These are phyloP conservation scores for Cryphonectria carpinicola DNA, from an alignment of 2,329 filamentous ascomycete species.

Conservation along the genomic window DNA sequence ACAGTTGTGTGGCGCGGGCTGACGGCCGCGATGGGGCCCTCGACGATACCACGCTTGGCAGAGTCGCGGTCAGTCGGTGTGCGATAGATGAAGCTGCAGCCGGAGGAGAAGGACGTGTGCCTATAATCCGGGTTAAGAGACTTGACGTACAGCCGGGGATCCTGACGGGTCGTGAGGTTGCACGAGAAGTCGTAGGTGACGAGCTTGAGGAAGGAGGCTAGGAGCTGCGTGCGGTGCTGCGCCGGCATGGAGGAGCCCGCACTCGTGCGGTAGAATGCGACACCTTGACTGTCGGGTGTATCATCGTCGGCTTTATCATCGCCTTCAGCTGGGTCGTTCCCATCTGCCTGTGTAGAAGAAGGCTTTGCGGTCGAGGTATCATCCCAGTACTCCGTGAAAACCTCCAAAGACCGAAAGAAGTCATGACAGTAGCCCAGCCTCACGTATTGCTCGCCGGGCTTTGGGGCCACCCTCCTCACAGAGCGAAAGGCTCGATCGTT, in stretches of 20 bases:
- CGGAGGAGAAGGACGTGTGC: constrained; percentile 61
- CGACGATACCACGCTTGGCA: constrained; percentile 61
- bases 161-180: constrained; percentile 60
- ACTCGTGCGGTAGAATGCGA: constrained; percentile 49
- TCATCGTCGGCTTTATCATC: constrained; percentile 26
- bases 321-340: constrained; percentile 30
- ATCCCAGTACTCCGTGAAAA: constrained; percentile 64
- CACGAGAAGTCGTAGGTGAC: constrained; percentile 70
- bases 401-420: constrained; percentile 66
- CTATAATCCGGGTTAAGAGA: constrained; percentile 40
- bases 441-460: constrained; percentile 55
- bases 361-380: constrained; percentile 53
- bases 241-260: constrained; percentile 60
- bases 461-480: constrained; percentile 60
- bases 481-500: constrained; percentile 66
- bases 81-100: constrained; percentile 64
- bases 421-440: constrained; percentile 67
- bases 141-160: constrained; percentile 62
- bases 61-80: constrained; percentile 62
- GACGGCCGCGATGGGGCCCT: constrained; percentile 65
- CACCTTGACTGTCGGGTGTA: constrained; percentile 15
- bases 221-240: constrained; percentile 60
- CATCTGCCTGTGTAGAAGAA: constrained; percentile 21
- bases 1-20: constrained; percentile 59
- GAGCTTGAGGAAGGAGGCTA: constrained; percentile 65